Base-by-base conservation (phyloP, 352 stramenopile species). In the Phytophthora kernoviae region DNA sequence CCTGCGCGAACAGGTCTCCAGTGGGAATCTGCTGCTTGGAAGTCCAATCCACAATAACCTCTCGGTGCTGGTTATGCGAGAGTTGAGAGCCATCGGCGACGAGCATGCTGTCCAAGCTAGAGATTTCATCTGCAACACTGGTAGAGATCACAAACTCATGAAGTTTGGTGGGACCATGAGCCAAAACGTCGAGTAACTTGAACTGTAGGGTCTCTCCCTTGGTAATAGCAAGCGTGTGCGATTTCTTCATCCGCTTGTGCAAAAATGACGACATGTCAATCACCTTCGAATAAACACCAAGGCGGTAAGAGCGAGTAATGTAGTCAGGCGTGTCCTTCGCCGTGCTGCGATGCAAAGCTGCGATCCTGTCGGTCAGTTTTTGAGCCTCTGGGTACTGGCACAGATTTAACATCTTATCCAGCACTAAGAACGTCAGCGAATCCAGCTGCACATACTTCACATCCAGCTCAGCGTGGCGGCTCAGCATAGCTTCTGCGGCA, bases 401-500 rank as follows among this genome's bases (percentile, higher is more conserved):
- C 1, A 96, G 65, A 17, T 78, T 65, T 24, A 93, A 58, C 48
- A 94, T 65, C 51, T 92, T 91, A 56, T 96, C 87, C 40, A 93
- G 65, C 26, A 96, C 84, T 26, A 96, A 72, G 55, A 90, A 93
- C 34, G 87, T 87, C 22, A 96, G 67, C 54, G 87, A 94, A 51
- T 96, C 87, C 15, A 94, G 52, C 52, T 96, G 87, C 41, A 96
- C 75, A 47, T 96, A 87, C 70, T 96, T 96, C 30, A 94, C 67
- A 50, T 96, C 84, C 10, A 96, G 73, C 54, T 94, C 85, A 8
- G 69, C 68, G 59, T 94, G 83, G 26, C 82, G 79, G 15, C 40
- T 59, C 18, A 91, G 59, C 75, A 94, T 88, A 2, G 84, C 79
- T 5, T 80, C 60, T 15, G 74, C 75, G 9, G 83, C 81, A n/a